These are phyloP conservation scores for Pseudoscleropodium purum DNA, from an alignment of 225 moss, liverwort and hornwort genomes.

Conservation along the genomic window DNA sequence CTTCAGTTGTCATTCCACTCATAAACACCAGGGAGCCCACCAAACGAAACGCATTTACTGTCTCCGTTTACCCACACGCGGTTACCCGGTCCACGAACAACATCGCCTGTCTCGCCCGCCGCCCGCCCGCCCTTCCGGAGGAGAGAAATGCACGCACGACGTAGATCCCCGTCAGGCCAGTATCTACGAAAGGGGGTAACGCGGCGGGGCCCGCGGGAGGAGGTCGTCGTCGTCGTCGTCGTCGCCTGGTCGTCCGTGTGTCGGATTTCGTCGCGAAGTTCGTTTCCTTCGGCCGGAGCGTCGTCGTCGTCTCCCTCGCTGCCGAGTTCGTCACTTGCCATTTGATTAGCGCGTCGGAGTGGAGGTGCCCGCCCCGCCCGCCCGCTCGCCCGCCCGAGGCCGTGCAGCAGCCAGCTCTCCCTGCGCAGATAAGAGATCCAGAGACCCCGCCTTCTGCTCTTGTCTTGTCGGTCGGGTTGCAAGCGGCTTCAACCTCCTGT, in stretches of 20 bases:
- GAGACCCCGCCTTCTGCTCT: not conserved
- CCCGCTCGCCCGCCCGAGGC: not conserved
- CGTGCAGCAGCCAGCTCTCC: not conserved
- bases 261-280: not conserved
- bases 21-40: not conserved
- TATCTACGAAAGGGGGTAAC: not conserved
- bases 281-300: not conserved
- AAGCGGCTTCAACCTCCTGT: not conserved
- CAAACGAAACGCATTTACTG: not conserved
- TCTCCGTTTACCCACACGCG: not conserved
- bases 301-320: not conserved
- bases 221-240: not conserved
- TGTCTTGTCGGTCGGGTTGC: slow-evolving; percentile 1
- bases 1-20: not conserved
- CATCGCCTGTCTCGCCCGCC: not conserved
- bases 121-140: not conserved
- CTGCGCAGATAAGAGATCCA: slow-evolving; percentile 17
- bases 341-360: slow-evolving; percentile 16
- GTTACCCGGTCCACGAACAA: not conserved
- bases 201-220: not conserved
- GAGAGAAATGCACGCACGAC: not conserved
- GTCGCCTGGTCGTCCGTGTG: slow-evolving; percentile 1
- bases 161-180: not conserved
- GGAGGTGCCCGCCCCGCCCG: not conserved
- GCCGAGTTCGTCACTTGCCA: not conserved